These are phyloP conservation scores for Camellia japonica DNA, from an alignment of 148 eudicot genomes.

Conservation along the genomic window DNA sequence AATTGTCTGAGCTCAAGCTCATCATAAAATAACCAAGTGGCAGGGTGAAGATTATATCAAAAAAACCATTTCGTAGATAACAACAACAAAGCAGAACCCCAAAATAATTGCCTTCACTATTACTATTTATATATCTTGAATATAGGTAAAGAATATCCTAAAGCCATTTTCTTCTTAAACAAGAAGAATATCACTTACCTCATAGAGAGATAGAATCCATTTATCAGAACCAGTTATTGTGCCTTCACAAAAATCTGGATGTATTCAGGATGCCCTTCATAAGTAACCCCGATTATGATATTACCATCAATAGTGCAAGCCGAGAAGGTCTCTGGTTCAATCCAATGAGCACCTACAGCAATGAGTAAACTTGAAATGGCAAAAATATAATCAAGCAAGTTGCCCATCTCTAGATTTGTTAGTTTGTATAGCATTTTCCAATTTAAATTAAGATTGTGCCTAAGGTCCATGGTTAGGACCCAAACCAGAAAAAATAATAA, in stretches of 20 bases:
- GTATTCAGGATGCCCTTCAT: slow-evolving; percentile 75
- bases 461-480: no score
- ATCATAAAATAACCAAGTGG: background rate
- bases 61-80: background rate
- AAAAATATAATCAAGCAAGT: no score
- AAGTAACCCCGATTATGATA: slow-evolving; percentile 72
- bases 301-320: slow-evolving; percentile 67
- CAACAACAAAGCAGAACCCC: background rate
- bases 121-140: background rate
- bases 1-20: background rate
- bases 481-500: no score
- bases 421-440: no score
- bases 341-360: slow-evolving; percentile 95
- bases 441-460: no score
- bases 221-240: slow-evolving; percentile 64
- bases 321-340: slow-evolving; percentile 62
- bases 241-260: slow-evolving; percentile 80
- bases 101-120: background rate
- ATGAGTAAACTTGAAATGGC: slow-evolving; percentile 22
- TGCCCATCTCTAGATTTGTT: no score
- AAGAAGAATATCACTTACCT: slow-evolving; percentile 54
- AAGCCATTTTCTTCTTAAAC: background rate
- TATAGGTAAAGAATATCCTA: background rate
- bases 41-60: no score
- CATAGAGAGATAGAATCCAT: slow-evolving; percentile 76